Percentiles rank a stretch among this genome's conserved stretches.
Evolutionary conservation across 495 filamentous ascomycete genomes (phyloP).

Genomic region (Terfezia boudieri): DNA sequence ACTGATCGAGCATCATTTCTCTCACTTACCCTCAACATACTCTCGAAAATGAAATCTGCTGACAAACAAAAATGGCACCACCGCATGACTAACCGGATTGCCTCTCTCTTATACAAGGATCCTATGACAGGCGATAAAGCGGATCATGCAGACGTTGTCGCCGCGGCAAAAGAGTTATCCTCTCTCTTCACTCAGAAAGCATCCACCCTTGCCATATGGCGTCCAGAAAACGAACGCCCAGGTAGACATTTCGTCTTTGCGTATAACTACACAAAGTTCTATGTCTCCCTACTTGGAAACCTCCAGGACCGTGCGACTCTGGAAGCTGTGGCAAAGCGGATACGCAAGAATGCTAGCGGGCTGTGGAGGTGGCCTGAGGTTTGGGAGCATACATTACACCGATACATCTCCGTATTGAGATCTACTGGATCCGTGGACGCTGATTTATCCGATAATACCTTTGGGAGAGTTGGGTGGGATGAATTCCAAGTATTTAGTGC

Average conservation of each 20-base stretch:
- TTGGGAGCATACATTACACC: slow-evolving; percentile 58
- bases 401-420: slow-evolving; percentile 57
- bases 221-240: slow-evolving; percentile 73
- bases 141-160: slow-evolving; percentile 6
- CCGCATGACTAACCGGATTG: slow-evolving; percentile 60
- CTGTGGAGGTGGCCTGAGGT: slow-evolving; percentile 66
- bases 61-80: slow-evolving; percentile 98
- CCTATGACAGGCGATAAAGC: not conserved
- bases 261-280: slow-evolving; percentile 64
- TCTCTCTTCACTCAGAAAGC: slow-evolving; percentile 15
- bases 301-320: slow-evolving; percentile 57
- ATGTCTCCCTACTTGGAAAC: slow-evolving; percentile 48
- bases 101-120: slow-evolving; percentile 46
- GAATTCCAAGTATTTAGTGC: slow-evolving; percentile 45
- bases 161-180: slow-evolving; percentile 13
- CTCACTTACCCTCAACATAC: slow-evolving; percentile 43
- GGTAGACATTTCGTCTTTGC: slow-evolving; percentile 91
- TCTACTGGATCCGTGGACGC: slow-evolving; percentile 39
- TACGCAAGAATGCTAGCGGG: slow-evolving; percentile 61
- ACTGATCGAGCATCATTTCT: slow-evolving; percentile 46
- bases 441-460: slow-evolving; percentile 50
- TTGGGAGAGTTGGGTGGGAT: slow-evolving; percentile 55
- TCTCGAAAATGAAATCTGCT: slow-evolving; percentile 53
- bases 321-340: slow-evolving; percentile 56
- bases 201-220: slow-evolving; percentile 43